These are phyloP conservation scores for Hanseniaspora guilliermondii DNA, from an alignment of 805 yeast genomes.

Conservation along the genomic window DNA sequence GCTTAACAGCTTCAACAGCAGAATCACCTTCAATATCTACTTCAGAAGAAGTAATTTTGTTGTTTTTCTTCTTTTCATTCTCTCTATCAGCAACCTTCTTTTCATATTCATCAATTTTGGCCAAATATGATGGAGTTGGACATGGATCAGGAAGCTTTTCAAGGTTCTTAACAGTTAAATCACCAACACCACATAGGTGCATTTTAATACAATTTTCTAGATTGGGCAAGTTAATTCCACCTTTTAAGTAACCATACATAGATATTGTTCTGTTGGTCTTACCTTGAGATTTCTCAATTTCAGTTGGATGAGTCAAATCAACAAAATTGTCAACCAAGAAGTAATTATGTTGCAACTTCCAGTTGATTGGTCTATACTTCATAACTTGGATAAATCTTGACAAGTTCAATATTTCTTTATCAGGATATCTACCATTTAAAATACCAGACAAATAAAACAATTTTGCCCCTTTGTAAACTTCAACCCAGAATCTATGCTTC, in stretches of 20 bases:
- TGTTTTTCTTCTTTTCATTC: constrained; percentile 21
- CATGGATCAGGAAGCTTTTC: constrained; percentile 97
- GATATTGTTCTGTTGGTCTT: constrained; percentile 85
- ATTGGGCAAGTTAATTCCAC: constrained; percentile 68
- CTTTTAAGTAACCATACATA: constrained; percentile 79
- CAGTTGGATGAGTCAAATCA: constrained; percentile 85
- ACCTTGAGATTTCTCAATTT: constrained; percentile 54
- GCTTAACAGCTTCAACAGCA: constrained; percentile 41
- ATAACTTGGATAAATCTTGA: constrained; percentile 88
- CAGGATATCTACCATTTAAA: constrained; percentile 93
- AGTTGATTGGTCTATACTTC: constrained; percentile 97
- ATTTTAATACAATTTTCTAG: constrained; percentile 49
- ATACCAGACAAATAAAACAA: constrained; percentile 90
- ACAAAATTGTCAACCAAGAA: constrained; percentile 80
- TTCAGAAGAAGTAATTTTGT: background rate
- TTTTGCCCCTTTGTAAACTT: constrained; percentile 96
- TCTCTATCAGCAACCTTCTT: constrained; percentile 58
- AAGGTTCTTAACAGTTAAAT: constrained; percentile 56
- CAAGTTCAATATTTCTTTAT: constrained; percentile 82
- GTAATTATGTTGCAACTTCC: constrained; percentile 98
- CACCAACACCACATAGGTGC: constrained; percentile 95
- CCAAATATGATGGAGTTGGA: constrained; percentile 90
- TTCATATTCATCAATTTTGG: constrained; percentile 67
- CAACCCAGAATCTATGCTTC: constrained; percentile 96
- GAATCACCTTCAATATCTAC: constrained; percentile 27